These are phyloP conservation scores for Colletotrichum salicis DNA, from an alignment of 2,329 filamentous ascomycete species.

Conservation along the genomic window DNA sequence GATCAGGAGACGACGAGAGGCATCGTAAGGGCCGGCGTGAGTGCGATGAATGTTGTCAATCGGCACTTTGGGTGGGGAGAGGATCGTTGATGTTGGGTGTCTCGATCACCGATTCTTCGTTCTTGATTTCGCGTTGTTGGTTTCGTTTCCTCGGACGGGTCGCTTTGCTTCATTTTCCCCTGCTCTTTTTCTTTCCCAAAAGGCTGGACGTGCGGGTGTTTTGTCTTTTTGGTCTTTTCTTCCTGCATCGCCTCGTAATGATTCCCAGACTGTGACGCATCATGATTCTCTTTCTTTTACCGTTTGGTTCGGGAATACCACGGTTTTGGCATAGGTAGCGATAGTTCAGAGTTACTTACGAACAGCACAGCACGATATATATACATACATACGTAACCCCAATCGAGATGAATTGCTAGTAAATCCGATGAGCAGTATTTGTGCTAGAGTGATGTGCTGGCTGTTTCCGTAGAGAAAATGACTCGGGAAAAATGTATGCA, in stretches of 20 bases:
- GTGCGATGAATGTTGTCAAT: slow-evolving; percentile 63
- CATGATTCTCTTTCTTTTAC: slow-evolving; percentile 14
- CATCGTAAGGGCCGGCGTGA: slow-evolving; percentile 59
- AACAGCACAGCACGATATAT: neutral
- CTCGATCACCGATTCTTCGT: neutral
- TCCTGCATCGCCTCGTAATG: slow-evolving; percentile 8
- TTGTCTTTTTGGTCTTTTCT: neutral
- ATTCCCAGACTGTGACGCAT: slow-evolving; percentile 31
- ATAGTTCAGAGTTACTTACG: slow-evolving; percentile 5
- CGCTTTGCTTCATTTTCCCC: neutral
- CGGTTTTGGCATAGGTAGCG: slow-evolving; percentile 28
- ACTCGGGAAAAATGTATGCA: no score
- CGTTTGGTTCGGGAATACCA: slow-evolving; percentile 6
- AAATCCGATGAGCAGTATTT: neutral
- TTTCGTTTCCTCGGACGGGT: neutral
- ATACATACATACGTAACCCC: neutral
- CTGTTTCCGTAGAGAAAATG: no score
- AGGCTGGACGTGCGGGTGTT: neutral
- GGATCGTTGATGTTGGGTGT: slow-evolving; percentile 36
- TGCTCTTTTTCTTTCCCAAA: slow-evolving; percentile 2
- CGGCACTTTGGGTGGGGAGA: slow-evolving; percentile 65
- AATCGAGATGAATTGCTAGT: neutral
- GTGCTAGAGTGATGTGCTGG: neutral
- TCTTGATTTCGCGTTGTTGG: neutral
- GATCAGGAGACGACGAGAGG: slow-evolving; percentile 54